Conservation (phyloP, 2,329 filamentous ascomycete genomes). For the Neonectria hederae region DNA sequence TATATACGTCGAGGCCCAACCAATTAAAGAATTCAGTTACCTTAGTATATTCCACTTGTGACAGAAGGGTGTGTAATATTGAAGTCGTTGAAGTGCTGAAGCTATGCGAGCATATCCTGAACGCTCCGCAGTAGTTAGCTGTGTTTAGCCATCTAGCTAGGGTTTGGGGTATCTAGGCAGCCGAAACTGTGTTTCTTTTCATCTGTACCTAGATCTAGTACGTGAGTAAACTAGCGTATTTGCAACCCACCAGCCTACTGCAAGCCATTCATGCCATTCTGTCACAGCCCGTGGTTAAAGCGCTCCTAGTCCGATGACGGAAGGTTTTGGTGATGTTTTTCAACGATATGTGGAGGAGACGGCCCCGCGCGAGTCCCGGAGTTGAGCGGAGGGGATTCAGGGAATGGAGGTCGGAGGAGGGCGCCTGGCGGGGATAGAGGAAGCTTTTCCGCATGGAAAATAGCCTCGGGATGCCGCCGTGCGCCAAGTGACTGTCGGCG, state of each 20-base stretch:
- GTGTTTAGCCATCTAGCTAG: background rate
- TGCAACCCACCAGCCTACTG: background rate
- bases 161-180: background rate
- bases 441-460: background rate
- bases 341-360: background rate
- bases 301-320: background rate
- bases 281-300: background rate
- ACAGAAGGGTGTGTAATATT: background rate
- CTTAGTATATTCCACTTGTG: background rate
- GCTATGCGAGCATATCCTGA: background rate
- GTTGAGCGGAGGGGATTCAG: background rate
- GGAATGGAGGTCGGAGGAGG: background rate
- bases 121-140: background rate
- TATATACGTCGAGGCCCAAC: slow-evolving; percentile 15
- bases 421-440: background rate
- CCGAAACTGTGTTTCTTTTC: background rate
- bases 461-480: slow-evolving; percentile 10
- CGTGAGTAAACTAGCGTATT: background rate
- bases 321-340: slow-evolving; percentile 10
- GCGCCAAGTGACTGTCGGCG: slow-evolving; percentile 9
- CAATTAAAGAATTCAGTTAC: slow-evolving; percentile 13
- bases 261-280: background rate
- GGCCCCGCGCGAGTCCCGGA: background rate
- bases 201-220: background rate
- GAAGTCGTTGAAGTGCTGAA: background rate